Evolutionary conservation across 805 yeast species (phyloP).

Genomic region (Suhomyces canberraensis): DNA sequence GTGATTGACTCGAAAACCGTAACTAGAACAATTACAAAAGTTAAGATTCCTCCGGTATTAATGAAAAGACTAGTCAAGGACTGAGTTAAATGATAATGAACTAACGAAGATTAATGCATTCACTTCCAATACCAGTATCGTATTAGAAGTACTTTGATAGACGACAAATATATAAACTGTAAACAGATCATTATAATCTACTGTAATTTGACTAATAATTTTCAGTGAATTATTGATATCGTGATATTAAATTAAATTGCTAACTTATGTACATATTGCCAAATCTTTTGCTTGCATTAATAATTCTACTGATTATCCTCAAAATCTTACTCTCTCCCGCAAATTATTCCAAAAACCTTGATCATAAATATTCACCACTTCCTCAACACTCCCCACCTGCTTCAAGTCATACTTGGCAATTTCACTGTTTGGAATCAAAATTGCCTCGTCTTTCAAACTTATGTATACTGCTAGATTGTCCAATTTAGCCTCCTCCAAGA

Average conservation of each 20-base stretch:
- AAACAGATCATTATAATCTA: too few relatives aligned
- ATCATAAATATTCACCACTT: conserved; percentile 47
- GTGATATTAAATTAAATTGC: too few relatives aligned
- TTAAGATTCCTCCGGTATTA: not conserved
- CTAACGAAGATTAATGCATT: too few relatives aligned
- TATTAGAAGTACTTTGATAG: too few relatives aligned
- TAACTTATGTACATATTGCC: too few relatives aligned
- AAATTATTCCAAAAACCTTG: conserved; percentile 45
- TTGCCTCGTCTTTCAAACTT: conserved; percentile 23
- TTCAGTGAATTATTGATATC: too few relatives aligned
- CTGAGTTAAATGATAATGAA: too few relatives aligned
- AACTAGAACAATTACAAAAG: not conserved
- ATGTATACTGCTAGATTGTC: conserved; percentile 22
- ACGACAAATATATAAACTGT: too few relatives aligned
- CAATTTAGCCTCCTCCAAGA: conserved; percentile 11
- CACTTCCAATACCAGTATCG: too few relatives aligned
- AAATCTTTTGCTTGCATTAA: too few relatives aligned
- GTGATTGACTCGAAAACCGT: not conserved
- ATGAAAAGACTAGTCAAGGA: not conserved
- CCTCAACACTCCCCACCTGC: conserved; percentile 25
- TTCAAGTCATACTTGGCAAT: conserved; percentile 9
- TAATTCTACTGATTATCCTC: too few relatives aligned
- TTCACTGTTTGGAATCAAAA: conserved; percentile 14
- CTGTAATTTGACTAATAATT: too few relatives aligned
- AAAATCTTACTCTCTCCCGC: conserved; percentile 22